These are phyloP conservation scores for Linnemannia elongata DNA, from an alignment of 192 early-diverging fungal species.

Conservation along the genomic window DNA sequence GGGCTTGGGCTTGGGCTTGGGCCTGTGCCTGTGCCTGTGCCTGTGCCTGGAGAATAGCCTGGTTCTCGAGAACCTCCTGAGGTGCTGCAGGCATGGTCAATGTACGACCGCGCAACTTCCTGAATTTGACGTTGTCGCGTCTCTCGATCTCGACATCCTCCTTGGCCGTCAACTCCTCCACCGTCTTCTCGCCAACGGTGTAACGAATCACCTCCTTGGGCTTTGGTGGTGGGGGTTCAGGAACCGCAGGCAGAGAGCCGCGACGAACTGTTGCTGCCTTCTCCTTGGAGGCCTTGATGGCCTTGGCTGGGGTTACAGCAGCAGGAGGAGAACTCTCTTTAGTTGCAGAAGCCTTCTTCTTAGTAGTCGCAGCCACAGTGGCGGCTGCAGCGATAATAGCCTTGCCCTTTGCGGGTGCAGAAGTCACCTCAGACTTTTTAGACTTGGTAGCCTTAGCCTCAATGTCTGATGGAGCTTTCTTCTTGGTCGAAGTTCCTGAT, in stretches of 20 bases:
- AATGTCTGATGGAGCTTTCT: background rate
- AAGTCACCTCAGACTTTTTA: background rate
- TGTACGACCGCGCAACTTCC: conserved; percentile 40
- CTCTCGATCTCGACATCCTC: conserved; percentile 55
- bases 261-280: conserved; percentile 18
- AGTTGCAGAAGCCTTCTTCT: conserved; percentile 8
- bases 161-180: conserved; percentile 42
- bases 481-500: background rate
- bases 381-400: background rate
- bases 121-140: conserved; percentile 53
- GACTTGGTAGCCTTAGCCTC: conserved; percentile 10
- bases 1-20: background rate
- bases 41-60: background rate
- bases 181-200: conserved; percentile 51
- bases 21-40: background rate
- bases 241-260: conserved; percentile 44
- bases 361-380: background rate
- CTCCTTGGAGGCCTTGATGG: conserved; percentile 10
- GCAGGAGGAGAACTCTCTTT: background rate
- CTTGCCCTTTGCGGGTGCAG: conserved; percentile 24
- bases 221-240: conserved; percentile 36
- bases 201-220: conserved; percentile 53
- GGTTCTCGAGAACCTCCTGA: conserved; percentile 27
- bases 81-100: conserved; percentile 51
- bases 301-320: background rate